Percentiles rank a stretch among this genome's conserved stretches.
phyloP scores from a whole-genome alignment of 176 grass and related monocot species.

The Ensete glaucum region DNA sequence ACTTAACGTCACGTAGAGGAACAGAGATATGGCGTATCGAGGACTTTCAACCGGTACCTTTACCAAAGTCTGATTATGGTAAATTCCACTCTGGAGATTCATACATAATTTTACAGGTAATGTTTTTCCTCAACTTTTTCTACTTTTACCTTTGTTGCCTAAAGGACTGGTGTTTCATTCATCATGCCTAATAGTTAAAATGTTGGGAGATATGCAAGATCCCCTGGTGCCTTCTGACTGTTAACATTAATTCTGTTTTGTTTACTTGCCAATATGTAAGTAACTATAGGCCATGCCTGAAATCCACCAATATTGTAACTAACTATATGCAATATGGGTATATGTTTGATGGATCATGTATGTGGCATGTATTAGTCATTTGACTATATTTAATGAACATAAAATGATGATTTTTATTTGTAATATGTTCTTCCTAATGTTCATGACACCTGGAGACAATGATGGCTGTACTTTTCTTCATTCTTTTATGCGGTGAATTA shows the following conservation, averaged over 20 bases:
- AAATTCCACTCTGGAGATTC: slow-evolving; percentile 97
- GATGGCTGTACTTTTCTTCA: not conserved
- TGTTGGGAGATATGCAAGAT: not conserved
- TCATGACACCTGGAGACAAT: not conserved
- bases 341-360: no score
- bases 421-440: not conserved
- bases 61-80: slow-evolving; percentile 74
- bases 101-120: slow-evolving; percentile 88
- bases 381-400: no score
- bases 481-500: not conserved
- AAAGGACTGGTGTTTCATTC: slow-evolving; percentile 1
- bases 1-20: slow-evolving; percentile 61
- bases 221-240: not conserved
- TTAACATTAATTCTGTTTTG: no score
- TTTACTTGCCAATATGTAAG: no score
- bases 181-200: not conserved
- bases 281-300: no score
- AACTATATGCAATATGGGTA: no score
- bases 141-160: not conserved
- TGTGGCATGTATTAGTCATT: no score
- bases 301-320: no score
- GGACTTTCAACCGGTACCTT: slow-evolving; percentile 79
- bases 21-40: slow-evolving; percentile 97
- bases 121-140: not conserved
- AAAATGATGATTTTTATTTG: no score